Conservation (phyloP, 2,329 filamentous ascomycete genomes). For the Aspergillus texensis region DNA sequence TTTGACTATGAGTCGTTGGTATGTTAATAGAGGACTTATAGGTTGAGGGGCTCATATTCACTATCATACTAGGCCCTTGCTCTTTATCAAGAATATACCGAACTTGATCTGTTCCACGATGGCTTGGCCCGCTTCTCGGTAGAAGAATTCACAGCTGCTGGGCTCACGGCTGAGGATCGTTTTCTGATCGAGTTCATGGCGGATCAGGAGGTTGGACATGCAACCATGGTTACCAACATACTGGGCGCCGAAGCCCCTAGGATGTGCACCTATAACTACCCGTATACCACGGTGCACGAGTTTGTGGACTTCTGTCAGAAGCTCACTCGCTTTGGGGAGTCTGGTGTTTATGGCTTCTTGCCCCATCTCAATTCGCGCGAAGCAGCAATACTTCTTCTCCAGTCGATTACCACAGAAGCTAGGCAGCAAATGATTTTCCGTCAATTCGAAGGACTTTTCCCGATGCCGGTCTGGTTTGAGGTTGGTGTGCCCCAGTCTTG, state of each 20-base stretch:
- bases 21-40: conserved; percentile 14
- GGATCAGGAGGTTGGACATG: conserved; percentile 75
- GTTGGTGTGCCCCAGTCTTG: conserved; percentile 79
- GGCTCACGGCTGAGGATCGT: conserved; percentile 69
- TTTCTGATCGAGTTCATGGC: conserved; percentile 75
- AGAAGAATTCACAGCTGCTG: conserved; percentile 69
- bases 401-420: conserved; percentile 77
- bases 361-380: conserved; percentile 76
- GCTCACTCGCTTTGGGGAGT: conserved; percentile 78
- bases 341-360: conserved; percentile 79
- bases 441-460: conserved; percentile 76
- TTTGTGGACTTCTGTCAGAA: conserved; percentile 85
- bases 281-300: conserved; percentile 72
- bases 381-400: conserved; percentile 70
- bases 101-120: conserved; percentile 67
- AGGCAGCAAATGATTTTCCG: conserved; percentile 85
- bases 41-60: conserved; percentile 5
- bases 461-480: conserved; percentile 83
- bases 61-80: conserved; percentile 56
- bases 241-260: conserved; percentile 61
- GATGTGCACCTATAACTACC: conserved; percentile 83
- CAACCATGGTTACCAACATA: conserved; percentile 76
- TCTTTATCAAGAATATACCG: conserved; percentile 82
- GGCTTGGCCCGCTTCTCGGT: conserved; percentile 68
- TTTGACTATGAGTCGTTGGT: conserved; percentile 79